phyloP scores from a whole-genome alignment of 2,329 filamentous ascomycete genomes.

The Penicillium concentricum region DNA sequence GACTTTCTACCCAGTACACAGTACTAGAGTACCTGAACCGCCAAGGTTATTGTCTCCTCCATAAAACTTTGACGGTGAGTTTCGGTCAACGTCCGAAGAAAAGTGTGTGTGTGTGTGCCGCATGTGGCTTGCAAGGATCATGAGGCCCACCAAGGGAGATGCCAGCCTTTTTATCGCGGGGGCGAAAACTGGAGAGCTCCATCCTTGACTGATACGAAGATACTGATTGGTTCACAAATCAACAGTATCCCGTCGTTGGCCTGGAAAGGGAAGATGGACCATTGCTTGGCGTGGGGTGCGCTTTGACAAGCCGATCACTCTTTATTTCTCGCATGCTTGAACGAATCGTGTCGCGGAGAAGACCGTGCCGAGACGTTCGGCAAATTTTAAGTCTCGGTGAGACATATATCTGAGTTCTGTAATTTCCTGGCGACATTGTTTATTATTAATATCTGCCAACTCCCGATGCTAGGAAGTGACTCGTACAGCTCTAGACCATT shows the following conservation, averaged over 20 bases:
- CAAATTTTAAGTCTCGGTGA: not conserved
- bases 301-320: not conserved
- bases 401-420: not conserved
- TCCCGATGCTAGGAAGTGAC: not conserved
- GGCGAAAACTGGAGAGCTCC: not conserved
- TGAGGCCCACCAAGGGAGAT: not conserved
- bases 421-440: not conserved
- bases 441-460: not conserved
- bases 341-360: not conserved
- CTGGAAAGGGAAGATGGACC: not conserved
- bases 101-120: not conserved
- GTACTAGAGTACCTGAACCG: not conserved
- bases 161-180: not conserved
- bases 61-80: not conserved
- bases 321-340: not conserved
- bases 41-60: not conserved
- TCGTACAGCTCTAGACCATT: not conserved
- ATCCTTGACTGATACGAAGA: not conserved
- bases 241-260: not conserved
- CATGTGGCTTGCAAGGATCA: constrained; percentile 1
- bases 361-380: not conserved
- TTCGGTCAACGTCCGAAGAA: constrained; percentile 5
- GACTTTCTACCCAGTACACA: not conserved
- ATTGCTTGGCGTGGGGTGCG: constrained; percentile 10
- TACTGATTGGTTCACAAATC: not conserved